Percentiles rank a stretch among this genome's conserved stretches.
Evolutionary conservation across 2,329 filamentous ascomycete species (phyloP).

Genomic region (Metarhizium sp.): DNA sequence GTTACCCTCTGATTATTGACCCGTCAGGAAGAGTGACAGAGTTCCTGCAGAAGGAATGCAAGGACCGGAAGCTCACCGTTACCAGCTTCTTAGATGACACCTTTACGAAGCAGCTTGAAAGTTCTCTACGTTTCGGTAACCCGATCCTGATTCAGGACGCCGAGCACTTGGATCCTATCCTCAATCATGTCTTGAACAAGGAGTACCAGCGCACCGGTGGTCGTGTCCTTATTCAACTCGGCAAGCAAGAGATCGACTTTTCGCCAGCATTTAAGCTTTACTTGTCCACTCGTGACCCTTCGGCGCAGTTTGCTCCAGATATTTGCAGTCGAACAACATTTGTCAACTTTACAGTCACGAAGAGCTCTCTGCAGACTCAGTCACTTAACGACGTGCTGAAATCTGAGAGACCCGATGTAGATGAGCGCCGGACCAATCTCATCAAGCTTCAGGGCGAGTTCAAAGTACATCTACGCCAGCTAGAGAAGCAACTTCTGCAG

Average conservation of each 20-base stretch:
- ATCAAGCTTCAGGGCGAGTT: conserved; percentile 99
- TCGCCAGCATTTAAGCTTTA: conserved; percentile 94
- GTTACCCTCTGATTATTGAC: conserved; percentile 96
- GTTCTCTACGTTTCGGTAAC: conserved; percentile 92
- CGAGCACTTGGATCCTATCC: conserved; percentile 90
- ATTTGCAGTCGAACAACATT: conserved; percentile 98
- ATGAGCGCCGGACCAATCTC: conserved; percentile 90
- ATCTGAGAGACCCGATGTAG: conserved; percentile 92
- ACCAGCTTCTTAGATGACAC: conserved; percentile 97
- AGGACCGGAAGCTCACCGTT: conserved; percentile 85
- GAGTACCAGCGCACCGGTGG: conserved; percentile 98
- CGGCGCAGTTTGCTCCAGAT: conserved; percentile 88
- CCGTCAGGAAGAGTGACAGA: conserved; percentile 91
- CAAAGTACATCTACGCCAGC: conserved; percentile 90
- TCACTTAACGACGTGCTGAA: conserved; percentile 96
- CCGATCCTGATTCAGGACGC: conserved; percentile 98
- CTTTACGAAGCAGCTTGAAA: conserved; percentile 96
- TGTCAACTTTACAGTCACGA: conserved; percentile 98
- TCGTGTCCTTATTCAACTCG: conserved; percentile 94
- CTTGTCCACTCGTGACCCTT: conserved; percentile 90
- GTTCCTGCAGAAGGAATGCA: conserved; percentile 90
- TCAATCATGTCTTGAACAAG: conserved; percentile 98
- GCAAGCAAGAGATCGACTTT: conserved; percentile 98
- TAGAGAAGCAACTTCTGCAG: conserved; percentile 89
- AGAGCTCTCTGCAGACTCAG: conserved; percentile 97